phyloP scores from a whole-genome alignment of 306 rosid genomes.

The Biancaea sappan region DNA sequence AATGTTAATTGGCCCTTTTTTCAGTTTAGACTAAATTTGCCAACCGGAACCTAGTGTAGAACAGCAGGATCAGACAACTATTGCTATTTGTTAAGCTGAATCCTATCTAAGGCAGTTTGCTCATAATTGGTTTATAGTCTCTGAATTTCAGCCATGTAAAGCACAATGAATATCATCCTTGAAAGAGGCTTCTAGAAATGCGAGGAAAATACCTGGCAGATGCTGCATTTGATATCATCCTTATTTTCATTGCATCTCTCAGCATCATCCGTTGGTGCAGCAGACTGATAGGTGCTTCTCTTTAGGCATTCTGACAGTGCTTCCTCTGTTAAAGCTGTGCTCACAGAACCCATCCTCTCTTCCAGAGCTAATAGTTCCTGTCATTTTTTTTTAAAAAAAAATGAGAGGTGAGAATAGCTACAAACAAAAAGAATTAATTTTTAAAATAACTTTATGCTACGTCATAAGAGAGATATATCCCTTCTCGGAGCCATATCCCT shows the following conservation, averaged over 20 bases:
- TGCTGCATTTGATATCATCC: slow-evolving; percentile 71
- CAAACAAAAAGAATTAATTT: neutral
- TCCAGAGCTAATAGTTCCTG: slow-evolving; percentile 90
- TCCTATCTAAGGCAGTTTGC: neutral
- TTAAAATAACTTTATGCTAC: neutral
- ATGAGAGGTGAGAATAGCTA: neutral
- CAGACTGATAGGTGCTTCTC: slow-evolving; percentile 54
- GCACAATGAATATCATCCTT: neutral
- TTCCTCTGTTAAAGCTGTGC: slow-evolving; percentile 81
- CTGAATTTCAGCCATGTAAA: neutral
- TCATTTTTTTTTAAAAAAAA: slow-evolving; percentile 10
- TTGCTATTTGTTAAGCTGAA: slow-evolving; percentile 4
- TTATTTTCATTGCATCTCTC: slow-evolving; percentile 36
- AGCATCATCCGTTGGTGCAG: slow-evolving; percentile 42
- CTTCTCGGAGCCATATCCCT: slow-evolving; percentile 18
- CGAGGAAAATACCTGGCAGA: slow-evolving; percentile 72
- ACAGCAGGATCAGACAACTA: neutral
- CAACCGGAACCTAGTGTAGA: neutral
- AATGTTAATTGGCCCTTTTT: neutral
- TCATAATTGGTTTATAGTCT: neutral
- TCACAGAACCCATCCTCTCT: slow-evolving; percentile 90
- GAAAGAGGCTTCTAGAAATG: neutral
- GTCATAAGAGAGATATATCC: slow-evolving; percentile 3
- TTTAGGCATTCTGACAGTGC: slow-evolving; percentile 61
- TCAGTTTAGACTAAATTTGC: neutral